A percentile compares a stretch with the other conserved stretches of the same genome.
Evolutionary conservation across 768 basidiomycete species (phyloP).

Genomic region (Russula abietina): DNA sequence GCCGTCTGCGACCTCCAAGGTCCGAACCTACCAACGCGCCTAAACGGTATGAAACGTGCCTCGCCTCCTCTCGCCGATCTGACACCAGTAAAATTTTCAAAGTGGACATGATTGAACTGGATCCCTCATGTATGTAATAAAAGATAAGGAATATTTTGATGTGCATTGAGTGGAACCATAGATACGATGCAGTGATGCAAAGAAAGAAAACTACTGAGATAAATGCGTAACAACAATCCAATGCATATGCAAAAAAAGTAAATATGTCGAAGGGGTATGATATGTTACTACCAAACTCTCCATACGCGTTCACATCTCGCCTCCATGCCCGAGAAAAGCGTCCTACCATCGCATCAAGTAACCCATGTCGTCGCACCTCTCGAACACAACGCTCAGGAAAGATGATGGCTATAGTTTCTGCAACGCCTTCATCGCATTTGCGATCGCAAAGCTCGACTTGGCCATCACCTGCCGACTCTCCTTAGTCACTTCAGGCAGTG

Average conservation of each 20-base stretch:
- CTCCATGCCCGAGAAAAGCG: not conserved
- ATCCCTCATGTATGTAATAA: slow-evolving; percentile 55
- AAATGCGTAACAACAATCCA: slow-evolving; percentile 14
- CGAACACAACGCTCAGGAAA: not conserved
- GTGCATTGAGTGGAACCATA: no score
- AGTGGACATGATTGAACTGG: no score
- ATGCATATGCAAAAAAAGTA: slow-evolving; percentile 12
- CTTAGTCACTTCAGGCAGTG: slow-evolving; percentile 78
- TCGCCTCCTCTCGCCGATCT: no score
- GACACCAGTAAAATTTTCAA: no score
- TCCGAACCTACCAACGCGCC: no score
- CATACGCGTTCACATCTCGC: not conserved
- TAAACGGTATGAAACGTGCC: no score
- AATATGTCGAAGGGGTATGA: not conserved
- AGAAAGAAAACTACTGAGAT: not conserved
- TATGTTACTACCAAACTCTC: not conserved
- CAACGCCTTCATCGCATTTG: slow-evolving; percentile 91
- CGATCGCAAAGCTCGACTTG: slow-evolving; percentile 92
- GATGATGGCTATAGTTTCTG: slow-evolving; percentile 54
- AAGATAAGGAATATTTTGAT: slow-evolving; percentile 15
- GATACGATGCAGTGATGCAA: not conserved
- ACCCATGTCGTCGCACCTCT: not conserved
- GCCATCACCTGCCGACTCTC: slow-evolving; percentile 93
- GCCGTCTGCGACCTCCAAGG: no score
- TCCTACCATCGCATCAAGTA: no score